Base-by-base conservation (phyloP, 257 asterid genomes). In the Plectranthus barbatus region DNA sequence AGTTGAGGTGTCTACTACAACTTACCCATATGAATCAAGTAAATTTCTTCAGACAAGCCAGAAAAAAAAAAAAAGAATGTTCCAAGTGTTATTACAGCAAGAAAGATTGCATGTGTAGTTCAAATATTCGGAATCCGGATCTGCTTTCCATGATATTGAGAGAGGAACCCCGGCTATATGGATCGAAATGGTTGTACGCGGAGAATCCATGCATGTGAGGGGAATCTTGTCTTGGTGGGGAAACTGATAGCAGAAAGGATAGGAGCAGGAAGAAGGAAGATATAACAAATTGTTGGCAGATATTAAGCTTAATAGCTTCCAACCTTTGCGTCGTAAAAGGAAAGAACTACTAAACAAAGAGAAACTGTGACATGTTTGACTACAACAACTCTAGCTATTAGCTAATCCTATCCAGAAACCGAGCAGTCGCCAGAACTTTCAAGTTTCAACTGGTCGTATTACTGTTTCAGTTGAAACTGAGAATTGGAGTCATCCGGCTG, bases 101-200 rank as follows among this genome's bases (percentile, higher is more conserved):
- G 24, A 62, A 21, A 40, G 71, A 74, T 72, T 74, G 81, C 49
- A 62, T 20, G 39, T 78, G 84, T 26, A 59, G 69, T 60, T 68
- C 71, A 4, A 47, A 77, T 60, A 9, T 46, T 49, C 69, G 79
- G 40, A 76, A 72, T 65, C 79, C 64, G 17, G 84, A 84, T 68
- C 64, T 86, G 65, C 95, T 95, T 65, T 82, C 95, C 52, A 80
- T 82, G 45, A 81, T 77, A 64, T 73, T 75, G 72, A 72, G 86
- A 72, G 77, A 81, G 69, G 88, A 79, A 67, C 84, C 85, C 18
- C 84, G 83, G 53, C 66, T 84, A 4, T 80, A 77, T 70, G 72
- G n/a, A n/a, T n/a, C n/a, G 82, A 75, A 84, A 88, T 47, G 88
- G 91, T 58, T 80, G 83, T 74, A 84, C 90, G 1, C 95, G 86